Evolutionary conservation across 805 yeast genomes (phyloP).

Genomic region (Sugiyamaella smithiae): DNA sequence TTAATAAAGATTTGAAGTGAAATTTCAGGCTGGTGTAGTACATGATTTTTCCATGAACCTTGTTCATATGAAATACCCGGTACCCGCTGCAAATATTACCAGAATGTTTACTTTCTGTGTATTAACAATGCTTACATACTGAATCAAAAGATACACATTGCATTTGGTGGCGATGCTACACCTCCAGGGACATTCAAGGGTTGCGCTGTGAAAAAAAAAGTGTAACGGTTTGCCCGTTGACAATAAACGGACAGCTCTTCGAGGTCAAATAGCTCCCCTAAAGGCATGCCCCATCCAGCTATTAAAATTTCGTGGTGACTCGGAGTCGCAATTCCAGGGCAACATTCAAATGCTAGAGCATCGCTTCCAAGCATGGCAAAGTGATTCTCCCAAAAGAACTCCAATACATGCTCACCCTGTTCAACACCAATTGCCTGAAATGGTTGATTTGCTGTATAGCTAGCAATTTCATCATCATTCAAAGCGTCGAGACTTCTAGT

Average conservation of each 20-base stretch:
- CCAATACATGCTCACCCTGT: slow-evolving; percentile 8
- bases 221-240: slow-evolving; percentile 25
- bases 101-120: no score
- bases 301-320: slow-evolving; percentile 20
- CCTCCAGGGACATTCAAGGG: slow-evolving; percentile 38
- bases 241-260: slow-evolving; percentile 32
- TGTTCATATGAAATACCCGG: no score
- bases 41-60: no score
- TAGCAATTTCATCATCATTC: background rate
- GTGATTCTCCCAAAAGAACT: slow-evolving; percentile 7
- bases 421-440: slow-evolving; percentile 14
- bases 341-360: slow-evolving; percentile 1
- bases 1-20: no score
- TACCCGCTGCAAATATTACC: no score
- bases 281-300: slow-evolving; percentile 37
- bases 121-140: no score
- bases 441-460: background rate
- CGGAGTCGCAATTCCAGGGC: background rate
- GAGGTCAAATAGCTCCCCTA: slow-evolving; percentile 37
- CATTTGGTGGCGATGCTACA: slow-evolving; percentile 40
- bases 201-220: slow-evolving; percentile 34
- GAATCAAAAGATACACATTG: slow-evolving; percentile 41
- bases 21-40: no score
- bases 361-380: background rate
- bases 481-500: slow-evolving; percentile 25